Base-by-base conservation (phyloP, 352 stramenopile species). In the Globisporangium paroecandrum region DNA sequence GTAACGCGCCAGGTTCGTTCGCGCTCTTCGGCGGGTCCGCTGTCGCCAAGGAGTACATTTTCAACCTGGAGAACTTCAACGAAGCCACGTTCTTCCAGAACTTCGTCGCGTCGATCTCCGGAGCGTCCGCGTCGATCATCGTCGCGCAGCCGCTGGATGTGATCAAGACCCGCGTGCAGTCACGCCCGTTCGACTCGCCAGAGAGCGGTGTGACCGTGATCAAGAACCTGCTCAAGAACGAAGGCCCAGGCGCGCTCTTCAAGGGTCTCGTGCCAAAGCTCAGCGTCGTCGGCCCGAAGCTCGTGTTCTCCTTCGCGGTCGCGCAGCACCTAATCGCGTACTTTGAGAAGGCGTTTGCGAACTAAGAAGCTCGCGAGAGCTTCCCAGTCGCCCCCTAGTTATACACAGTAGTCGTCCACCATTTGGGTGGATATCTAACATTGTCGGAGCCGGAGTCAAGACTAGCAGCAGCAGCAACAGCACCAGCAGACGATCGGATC, bases 241-340 rank as follows among this genome's bases (percentile, higher is more conserved):
- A 99, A 71, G 95, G 95, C 34, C 67, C 87, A 9, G 79, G 82
- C 47, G 93, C 91, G 64, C 86, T 99, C 62, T 98, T 99, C 82
- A 99, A 99, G 81, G 95, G 95, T 34, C 83, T 98, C 56, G 89
- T 96, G 70, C 95, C 95, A 55, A 98, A 98, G 87, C 83, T 98
- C 38, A 87, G 96, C 25, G 93, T 98, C 12, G 94, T 98, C 54
- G 95, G 94, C 27, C 95, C 95, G 15, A 98, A 98, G 82, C 89
- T 98, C 62, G 87, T 98, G 55, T 98, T 98, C 82, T 98, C 93
- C 36, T 98, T 98, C 78, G 96, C 94, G 0, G 87, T 98, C 62
- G 95, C 95, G 64, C 95, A 98, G 75, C 92, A 97, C 70, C 77
- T 98, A 27, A 98, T 98, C 72, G 90, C 82, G 58, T 92, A 97